Percentiles rank a stretch among this genome's conserved stretches.
phyloP scores from a whole-genome alignment of 2,329 filamentous ascomycete species.

The Grosmannia clavigera region DNA sequence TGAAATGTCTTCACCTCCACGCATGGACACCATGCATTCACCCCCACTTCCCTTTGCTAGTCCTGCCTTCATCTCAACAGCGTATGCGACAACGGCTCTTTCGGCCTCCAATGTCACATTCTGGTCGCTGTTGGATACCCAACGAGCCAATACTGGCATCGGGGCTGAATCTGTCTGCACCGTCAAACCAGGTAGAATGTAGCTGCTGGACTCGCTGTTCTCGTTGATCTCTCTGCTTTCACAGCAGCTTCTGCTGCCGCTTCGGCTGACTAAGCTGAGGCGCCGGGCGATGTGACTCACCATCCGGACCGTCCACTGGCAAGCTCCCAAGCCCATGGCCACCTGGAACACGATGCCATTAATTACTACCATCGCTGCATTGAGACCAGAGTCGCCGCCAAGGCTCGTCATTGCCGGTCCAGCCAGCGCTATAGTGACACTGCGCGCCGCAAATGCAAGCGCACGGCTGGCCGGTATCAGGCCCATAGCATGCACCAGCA shows the following conservation, averaged over 20 bases:
- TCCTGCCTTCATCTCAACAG: constrained; percentile 5
- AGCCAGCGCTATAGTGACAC: constrained; percentile 36
- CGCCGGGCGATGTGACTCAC: not conserved
- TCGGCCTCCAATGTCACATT: not conserved
- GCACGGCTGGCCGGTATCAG: constrained; percentile 21
- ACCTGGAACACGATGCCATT: constrained; percentile 33
- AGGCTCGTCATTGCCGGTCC: constrained; percentile 33
- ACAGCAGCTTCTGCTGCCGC: not conserved
- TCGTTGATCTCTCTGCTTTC: not conserved
- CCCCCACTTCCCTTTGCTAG: not conserved
- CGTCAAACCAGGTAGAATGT: not conserved
- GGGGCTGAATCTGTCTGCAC: not conserved
- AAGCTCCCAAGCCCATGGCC: constrained; percentile 19
- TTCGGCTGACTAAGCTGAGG: not conserved
- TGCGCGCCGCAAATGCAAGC: constrained; percentile 36
- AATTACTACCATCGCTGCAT: constrained; percentile 37
- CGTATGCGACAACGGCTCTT: not conserved
- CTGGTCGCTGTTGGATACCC: not conserved
- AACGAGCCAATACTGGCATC: not conserved
- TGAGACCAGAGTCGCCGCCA: constrained; percentile 31
- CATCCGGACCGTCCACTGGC: constrained; percentile 12
- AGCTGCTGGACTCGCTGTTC: not conserved
- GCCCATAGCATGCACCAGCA: constrained; percentile 24
- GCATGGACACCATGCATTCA: not conserved
- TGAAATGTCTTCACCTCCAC: not conserved